Conservation (phyloP, 106 monocot genomes). For the Dendrobium catenatum region DNA sequence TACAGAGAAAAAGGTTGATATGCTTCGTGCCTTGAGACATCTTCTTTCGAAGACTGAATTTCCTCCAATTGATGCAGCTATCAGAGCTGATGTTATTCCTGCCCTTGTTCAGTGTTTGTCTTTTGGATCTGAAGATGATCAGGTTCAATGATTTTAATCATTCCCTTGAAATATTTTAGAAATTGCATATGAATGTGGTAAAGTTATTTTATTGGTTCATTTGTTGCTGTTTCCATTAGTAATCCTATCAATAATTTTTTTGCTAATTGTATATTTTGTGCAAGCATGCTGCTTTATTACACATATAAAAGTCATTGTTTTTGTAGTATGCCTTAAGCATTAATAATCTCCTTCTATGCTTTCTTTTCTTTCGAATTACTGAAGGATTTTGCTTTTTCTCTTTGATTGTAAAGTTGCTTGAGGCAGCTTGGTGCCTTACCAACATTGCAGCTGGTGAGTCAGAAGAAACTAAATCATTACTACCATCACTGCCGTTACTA, state of each 20-base stretch:
- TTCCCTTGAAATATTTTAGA: background rate
- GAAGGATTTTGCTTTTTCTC: background rate
- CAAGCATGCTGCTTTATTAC: background rate
- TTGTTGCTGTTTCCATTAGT: background rate
- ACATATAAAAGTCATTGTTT: background rate
- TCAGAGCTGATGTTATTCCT: slow-evolving; percentile 76
- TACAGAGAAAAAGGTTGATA: slow-evolving; percentile 54
- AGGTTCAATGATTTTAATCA: slow-evolving; percentile 37
- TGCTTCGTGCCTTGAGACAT: slow-evolving; percentile 62
- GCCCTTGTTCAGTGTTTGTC: slow-evolving; percentile 72
- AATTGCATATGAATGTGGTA: background rate
- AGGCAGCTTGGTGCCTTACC: slow-evolving; percentile 99
- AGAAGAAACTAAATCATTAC: slow-evolving; percentile 77
- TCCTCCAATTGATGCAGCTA: slow-evolving; percentile 75
- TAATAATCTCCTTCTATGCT: background rate
- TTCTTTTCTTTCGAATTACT: background rate
- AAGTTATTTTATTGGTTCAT: background rate
- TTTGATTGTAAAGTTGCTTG: slow-evolving; percentile 68
- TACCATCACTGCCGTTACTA: slow-evolving; percentile 88
- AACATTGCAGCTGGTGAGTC: slow-evolving; percentile 94
- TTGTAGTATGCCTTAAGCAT: background rate
- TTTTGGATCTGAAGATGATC: slow-evolving; percentile 91
- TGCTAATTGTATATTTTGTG: background rate
- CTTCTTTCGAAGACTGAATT: slow-evolving; percentile 81
- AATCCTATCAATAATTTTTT: background rate